Percentiles rank a stretch among this genome's conserved stretches.
These are phyloP conservation scores for Irineochytrium annulatum DNA, from an alignment of 192 early-diverging fungal species.

Conservation along the genomic window DNA sequence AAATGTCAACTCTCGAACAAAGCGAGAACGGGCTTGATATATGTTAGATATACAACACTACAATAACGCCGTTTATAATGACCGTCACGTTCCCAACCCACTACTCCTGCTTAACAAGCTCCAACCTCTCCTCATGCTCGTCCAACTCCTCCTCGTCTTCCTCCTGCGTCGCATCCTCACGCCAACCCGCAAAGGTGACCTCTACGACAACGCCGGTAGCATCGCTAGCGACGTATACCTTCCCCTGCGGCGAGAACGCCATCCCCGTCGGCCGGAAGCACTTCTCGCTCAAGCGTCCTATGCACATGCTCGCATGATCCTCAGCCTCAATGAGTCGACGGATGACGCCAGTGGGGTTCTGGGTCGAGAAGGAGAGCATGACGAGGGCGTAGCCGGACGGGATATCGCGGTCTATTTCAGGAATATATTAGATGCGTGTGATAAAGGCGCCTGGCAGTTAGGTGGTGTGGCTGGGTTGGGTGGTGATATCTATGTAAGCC, in stretches of 20 bases:
- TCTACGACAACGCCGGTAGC: neutral
- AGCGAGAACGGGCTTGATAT: too few species aligned
- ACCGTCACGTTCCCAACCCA: too few species aligned
- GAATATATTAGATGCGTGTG: neutral
- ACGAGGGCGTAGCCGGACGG: constrained; percentile 36
- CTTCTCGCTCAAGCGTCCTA: neutral
- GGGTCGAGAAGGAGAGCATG: constrained; percentile 8
- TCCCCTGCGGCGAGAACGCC: neutral
- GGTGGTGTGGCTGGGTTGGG: too few species aligned
- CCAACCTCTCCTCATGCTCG: too few species aligned
- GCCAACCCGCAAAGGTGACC: neutral
- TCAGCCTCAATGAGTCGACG: neutral
- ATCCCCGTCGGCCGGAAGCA: constrained; percentile 1
- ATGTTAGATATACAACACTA: too few species aligned
- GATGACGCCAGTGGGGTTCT: neutral
- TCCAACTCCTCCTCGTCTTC: too few species aligned
- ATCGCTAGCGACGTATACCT: neutral
- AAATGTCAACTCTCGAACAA: too few species aligned
- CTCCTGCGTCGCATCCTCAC: too few species aligned
- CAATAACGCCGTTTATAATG: too few species aligned
- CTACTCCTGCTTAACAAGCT: too few species aligned
- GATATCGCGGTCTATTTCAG: constrained; percentile 22
- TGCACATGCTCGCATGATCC: neutral
- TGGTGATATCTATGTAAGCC: too few species aligned
- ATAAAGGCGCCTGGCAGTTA: neutral